Evolutionary conservation across 1,139 yeast genomes (phyloP).

Genomic region (Yamadazyma mexicana): DNA sequence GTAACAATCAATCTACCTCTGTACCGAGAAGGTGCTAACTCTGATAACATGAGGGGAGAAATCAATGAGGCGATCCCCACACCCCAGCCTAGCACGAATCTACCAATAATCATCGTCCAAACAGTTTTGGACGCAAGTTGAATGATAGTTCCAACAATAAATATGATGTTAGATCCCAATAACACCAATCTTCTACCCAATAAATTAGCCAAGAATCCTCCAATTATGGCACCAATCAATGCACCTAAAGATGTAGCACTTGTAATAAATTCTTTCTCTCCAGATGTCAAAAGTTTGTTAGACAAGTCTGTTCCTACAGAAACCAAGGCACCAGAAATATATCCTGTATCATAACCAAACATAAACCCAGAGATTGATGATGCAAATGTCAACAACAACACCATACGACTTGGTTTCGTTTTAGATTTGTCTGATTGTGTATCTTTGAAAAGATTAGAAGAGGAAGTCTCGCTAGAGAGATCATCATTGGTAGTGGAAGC

Average conservation of each 20-base stretch:
- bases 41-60: slow-evolving; percentile 88
- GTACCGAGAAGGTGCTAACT: slow-evolving; percentile 87
- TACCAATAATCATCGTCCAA: slow-evolving; percentile 90
- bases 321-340: slow-evolving; percentile 88
- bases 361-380: slow-evolving; percentile 92
- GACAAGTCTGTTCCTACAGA: slow-evolving; percentile 75
- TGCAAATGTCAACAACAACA: slow-evolving; percentile 68
- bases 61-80: slow-evolving; percentile 92
- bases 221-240: slow-evolving; percentile 68
- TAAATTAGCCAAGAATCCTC: slow-evolving; percentile 79
- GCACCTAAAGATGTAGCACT: slow-evolving; percentile 97
- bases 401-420: slow-evolving; percentile 56
- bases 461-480: slow-evolving; percentile 9
- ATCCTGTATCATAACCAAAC: slow-evolving; percentile 97
- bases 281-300: slow-evolving; percentile 53
- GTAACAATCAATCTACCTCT: slow-evolving; percentile 80
- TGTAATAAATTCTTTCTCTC: slow-evolving; percentile 85
- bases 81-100: slow-evolving; percentile 92
- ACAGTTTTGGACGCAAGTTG: slow-evolving; percentile 79
- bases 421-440: slow-evolving; percentile 4
- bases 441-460: slow-evolving; percentile 10
- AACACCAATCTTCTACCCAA: slow-evolving; percentile 82
- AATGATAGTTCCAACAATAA: slow-evolving; percentile 77
- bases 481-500: slow-evolving; percentile 7
- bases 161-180: slow-evolving; percentile 75